Evolutionary conservation across 768 basidiomycete genomes (phyloP).

Genomic region (Suillus decipiens): DNA sequence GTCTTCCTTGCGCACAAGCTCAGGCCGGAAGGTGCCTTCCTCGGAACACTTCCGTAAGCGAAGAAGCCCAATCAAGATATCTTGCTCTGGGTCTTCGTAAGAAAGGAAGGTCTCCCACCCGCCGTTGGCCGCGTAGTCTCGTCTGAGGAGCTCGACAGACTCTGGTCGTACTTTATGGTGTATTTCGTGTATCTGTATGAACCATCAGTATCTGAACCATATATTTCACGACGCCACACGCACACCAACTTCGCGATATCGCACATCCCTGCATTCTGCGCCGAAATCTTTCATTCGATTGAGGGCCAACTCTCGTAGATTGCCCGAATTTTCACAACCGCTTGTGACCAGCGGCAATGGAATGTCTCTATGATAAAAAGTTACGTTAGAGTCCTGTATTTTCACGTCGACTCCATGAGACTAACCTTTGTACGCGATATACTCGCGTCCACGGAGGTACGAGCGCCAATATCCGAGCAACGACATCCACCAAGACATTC

Average conservation of each 20-base stretch:
- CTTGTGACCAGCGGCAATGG: conserved; percentile 95
- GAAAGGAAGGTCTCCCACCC: conserved; percentile 99
- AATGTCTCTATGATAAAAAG: conserved; percentile 68
- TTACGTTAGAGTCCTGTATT: conserved; percentile 3
- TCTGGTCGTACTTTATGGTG: conserved; percentile 97
- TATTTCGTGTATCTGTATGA: conserved; percentile 88
- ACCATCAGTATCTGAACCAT: conserved; percentile 8
- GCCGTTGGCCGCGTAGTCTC: conserved; percentile 96
- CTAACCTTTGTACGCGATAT: conserved; percentile 92
- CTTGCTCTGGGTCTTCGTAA: conserved; percentile 96
- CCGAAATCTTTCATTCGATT: conserved; percentile 99
- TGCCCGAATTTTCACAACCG: conserved; percentile 97
- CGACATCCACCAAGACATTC: conserved; percentile 97
- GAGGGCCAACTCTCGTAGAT: conserved; percentile 91
- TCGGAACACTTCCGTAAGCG: conserved; percentile 94
- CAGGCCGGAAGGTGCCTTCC: conserved; percentile 95
- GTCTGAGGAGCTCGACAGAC: conserved; percentile 89
- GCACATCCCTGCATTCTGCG: conserved; percentile 94
- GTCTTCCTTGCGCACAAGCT: conserved; percentile 70
- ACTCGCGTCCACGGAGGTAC: conserved; percentile 99
- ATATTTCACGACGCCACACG: conserved; percentile 32
- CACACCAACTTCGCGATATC: conserved; percentile 97
- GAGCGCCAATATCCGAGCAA: conserved; percentile 92
- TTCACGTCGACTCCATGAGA: conserved; percentile 7
- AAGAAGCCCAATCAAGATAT: conserved; percentile 93